phyloP scores from a whole-genome alignment of 192 early-diverging fungal species.

The Cladochytrium replicatum region DNA sequence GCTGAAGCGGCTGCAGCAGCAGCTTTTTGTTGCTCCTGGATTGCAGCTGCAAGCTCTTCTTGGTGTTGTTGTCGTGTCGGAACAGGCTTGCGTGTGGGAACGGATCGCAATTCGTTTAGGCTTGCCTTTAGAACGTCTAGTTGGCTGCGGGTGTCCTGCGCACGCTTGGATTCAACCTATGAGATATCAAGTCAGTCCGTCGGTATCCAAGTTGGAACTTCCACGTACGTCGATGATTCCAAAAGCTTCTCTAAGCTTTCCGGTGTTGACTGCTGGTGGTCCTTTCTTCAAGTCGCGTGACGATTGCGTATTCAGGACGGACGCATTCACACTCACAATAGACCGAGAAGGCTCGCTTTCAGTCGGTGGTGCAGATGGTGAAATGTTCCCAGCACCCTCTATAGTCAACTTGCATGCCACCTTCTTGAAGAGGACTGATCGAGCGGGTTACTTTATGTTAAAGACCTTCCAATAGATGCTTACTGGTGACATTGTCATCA shows the following conservation, averaged over 20 bases:
- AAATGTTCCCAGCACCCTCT: conserved; percentile 8
- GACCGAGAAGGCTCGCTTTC: no score
- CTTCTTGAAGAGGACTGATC: conserved; percentile 34
- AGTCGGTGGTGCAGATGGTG: conserved; percentile 2
- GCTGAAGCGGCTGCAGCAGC: neutral
- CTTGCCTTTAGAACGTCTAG: neutral
- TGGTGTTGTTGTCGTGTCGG: neutral
- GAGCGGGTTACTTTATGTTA: neutral
- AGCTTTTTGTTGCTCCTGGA: neutral
- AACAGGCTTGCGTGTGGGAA: conserved; percentile 1
- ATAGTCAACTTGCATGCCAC: conserved; percentile 26
- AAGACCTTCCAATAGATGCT: neutral
- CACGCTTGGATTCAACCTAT: no score
- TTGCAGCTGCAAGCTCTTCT: conserved; percentile 1
- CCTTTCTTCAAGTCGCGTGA: neutral
- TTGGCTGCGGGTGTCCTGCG: no score
- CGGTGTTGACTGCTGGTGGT: neutral
- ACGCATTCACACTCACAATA: no score
- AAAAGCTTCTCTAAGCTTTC: neutral
- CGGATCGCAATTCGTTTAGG: neutral
- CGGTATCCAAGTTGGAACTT: neutral
- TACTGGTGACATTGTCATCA: conserved; percentile 31
- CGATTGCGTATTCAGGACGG: conserved; percentile 1
- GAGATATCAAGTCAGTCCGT: no score
- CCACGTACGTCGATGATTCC: conserved; percentile 11